A percentile compares a stretch with the other conserved stretches of the same genome.
Conservation (phyloP, 306 rosid genomes). For the Vicia sativa region DNA sequence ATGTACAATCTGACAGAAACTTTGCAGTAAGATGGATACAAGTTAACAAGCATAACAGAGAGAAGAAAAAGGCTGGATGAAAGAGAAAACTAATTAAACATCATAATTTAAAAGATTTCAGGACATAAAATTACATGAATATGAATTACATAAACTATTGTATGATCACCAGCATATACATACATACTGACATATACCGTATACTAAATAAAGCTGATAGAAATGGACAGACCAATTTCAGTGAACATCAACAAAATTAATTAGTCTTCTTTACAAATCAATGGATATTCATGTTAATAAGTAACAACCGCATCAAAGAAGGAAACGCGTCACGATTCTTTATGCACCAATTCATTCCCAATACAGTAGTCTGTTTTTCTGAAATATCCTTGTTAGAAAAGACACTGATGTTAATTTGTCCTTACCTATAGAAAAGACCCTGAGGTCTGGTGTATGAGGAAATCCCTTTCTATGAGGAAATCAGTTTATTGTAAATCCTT, state of each 20-base stretch:
- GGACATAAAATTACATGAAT: constrained; percentile 15
- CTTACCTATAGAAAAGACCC: too few relatives aligned
- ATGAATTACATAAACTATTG: not conserved
- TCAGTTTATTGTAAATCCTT: too few relatives aligned
- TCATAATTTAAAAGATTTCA: constrained; percentile 16
- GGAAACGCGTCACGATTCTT: constrained; percentile 23
- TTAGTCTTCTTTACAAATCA: constrained; percentile 20
- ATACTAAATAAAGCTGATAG: not conserved
- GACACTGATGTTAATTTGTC: too few relatives aligned
- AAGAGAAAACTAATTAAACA: constrained; percentile 10
- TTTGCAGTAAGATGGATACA: not conserved
- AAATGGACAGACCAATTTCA: constrained; percentile 2
- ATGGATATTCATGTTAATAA: not conserved
- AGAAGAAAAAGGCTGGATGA: not conserved
- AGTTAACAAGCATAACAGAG: constrained; percentile 6
- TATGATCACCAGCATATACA: not conserved
- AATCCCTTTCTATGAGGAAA: too few relatives aligned
- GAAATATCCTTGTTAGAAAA: not conserved
- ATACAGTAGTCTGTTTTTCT: constrained; percentile 11
- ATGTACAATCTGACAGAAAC: constrained; percentile 7
- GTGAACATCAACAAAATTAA: not conserved
- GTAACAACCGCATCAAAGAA: constrained; percentile 5
- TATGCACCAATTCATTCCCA: not conserved
- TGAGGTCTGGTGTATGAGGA: too few relatives aligned
- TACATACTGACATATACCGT: not conserved